Base-by-base conservation (phyloP, 495 filamentous ascomycete species). In the Pseudomonodictys pantanalensis region DNA sequence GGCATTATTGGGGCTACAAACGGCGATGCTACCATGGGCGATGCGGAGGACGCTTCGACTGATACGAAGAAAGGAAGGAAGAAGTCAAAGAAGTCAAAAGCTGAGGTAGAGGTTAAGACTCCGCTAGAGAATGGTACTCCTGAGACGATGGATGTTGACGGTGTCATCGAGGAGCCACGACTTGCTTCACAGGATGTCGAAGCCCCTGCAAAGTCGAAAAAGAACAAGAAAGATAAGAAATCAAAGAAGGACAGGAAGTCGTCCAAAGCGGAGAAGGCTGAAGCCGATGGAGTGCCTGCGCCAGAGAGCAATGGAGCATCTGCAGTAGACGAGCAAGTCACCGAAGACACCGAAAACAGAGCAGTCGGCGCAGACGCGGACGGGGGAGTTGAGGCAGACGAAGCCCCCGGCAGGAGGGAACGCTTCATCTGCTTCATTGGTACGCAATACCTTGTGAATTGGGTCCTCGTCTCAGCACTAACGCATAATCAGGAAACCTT, bases 391-490 rank as follows among this genome's bases (percentile, higher is more conserved):
- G n/a, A n/a, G n/a, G 59, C 45, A 26, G 54, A 52, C 5, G 33
- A 24, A 9, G 29, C 43, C 2, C 23, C 52, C 2, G 49, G 28
- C 7, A 85, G 85, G 68, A 69, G 73, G 18, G 66, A 77, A 23
- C 82, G 90, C 56, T 95, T 95, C 78, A 92, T 95, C 58, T 83
- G 85, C 71, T 95, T 96, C 76, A 81, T 95, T 56, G 88, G 88
- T 86, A 60, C n/a, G n/a, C n/a, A 15, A 75, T 47, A 67, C 15
- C 12, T 17, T 18, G n/a, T 41, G 24, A 41, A 39, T 25, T 47
- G 38, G 17, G n/a, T 23, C 32, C 23, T 26, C 56, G 12, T n/a
- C 12, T 35, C n/a, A 57, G 48, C 65, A 56, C 64, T 28, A 47
- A 30, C 61, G 60, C 54, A 32, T 29, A 28, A 20, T 12, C 11